Conservation (phyloP, 768 basidiomycete species). For the Lentinula raphanica region DNA sequence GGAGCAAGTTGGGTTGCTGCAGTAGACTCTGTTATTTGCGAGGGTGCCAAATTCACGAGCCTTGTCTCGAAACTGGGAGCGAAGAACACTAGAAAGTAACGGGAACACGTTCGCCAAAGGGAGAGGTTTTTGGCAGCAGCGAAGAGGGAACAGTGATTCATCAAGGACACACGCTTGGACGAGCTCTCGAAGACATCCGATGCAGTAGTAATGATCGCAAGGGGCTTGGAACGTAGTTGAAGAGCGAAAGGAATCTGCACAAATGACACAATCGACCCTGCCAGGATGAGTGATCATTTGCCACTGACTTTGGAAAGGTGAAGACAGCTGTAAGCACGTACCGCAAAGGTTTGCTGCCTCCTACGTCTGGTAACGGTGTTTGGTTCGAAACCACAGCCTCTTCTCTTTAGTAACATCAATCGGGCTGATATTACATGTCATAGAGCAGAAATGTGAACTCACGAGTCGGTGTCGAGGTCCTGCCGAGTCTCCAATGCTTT, state of each 20-base stretch:
- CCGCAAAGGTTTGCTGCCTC: not conserved
- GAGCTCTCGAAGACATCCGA: constrained; percentile 35
- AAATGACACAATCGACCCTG: constrained; percentile 36
- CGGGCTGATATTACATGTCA: too few relatives aligned
- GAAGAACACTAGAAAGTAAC: constrained; percentile 25
- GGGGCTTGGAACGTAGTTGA: constrained; percentile 29
- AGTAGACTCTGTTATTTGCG: constrained; percentile 42
- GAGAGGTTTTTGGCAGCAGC: constrained; percentile 41
- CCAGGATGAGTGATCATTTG: not conserved
- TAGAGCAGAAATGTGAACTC: too few relatives aligned
- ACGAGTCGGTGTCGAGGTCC: too few relatives aligned
- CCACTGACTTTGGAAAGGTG: not conserved
- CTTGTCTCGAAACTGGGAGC: constrained; percentile 34
- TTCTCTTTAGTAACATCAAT: too few relatives aligned
- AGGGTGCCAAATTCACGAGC: constrained; percentile 40
- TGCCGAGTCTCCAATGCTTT: not conserved
- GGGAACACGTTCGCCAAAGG: constrained; percentile 19
- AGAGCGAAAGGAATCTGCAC: constrained; percentile 27
- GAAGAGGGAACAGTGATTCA: constrained; percentile 47
- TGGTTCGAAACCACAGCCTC: not conserved
- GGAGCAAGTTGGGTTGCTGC: constrained; percentile 45
- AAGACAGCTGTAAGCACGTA: not conserved
- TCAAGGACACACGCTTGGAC: constrained; percentile 39
- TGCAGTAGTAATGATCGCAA: constrained; percentile 45
- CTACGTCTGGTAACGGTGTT: not conserved